Evolutionary conservation across 208 protist genomes (phyloP), one percentile per base, ranked within the genome.

Genomic region (Trypanosoma boissoni): DNA sequence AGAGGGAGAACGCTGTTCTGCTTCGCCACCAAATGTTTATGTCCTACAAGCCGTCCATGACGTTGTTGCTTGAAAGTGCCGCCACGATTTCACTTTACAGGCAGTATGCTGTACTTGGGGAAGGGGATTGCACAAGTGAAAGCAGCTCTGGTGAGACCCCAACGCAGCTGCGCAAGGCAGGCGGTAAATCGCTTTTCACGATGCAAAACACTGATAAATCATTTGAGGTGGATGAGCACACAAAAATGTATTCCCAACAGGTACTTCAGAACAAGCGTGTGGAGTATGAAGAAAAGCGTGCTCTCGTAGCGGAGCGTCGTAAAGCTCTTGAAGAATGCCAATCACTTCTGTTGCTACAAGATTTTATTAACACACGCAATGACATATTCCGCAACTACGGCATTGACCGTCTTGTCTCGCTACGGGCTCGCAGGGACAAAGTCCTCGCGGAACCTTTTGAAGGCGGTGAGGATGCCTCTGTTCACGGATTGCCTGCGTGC

Each of bases 221-320:
- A 23, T 92, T 92, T 58, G 72, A 76, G 57, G 85, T 92, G 41
- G 85, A 92, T 53, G 70, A 80, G 60, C 80, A 92, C 69, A 92
- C 71, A 44, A 92, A 92, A 67, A 92, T 92, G 85, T 92, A 75
- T 67, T 87, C 76, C 48, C 85, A 92, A 59, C 81, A 92, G 64
- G 85, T 92, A 45, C 72, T 92, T 58, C 78, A 90, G 71, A 88
- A 88, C 69, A 88, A 90, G 58, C 82, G 77, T 34, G 86, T 88
- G 14, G 80, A 90, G 73, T 88, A 93, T 72, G 86, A 89, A 69
- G 72, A 93, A 67, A 80, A 86, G 59, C 82, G 86, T 29, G 72
- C 70, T 32, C 62, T 72, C 37, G 83, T 82, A 18, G 73, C 80
- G 52, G 58, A 67, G 44, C 70, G 72, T 32, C 78, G 78, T 24